Base-by-base conservation (phyloP, 306 rosid genomes). In the Mimosa pudica region DNA sequence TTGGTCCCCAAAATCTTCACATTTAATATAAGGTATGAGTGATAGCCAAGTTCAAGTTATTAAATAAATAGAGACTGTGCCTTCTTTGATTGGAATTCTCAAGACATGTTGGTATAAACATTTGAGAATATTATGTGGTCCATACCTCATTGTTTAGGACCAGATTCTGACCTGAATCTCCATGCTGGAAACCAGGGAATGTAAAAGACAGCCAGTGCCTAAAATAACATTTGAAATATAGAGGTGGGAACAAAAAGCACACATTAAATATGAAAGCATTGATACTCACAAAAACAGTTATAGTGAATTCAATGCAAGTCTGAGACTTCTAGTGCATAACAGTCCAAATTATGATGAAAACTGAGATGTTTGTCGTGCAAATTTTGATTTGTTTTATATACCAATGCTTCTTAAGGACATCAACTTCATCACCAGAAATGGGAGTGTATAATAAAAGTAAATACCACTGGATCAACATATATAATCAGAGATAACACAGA, bases 81-180 rank as follows among this genome's bases (percentile, higher is more conserved):
- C 63, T 70, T 38, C 73, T 30, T 68, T 83, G 85, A 78, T 78
- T 78, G 80, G 85, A 48, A 83, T 81, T 78, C 44, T 81, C 80
- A 83, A 75, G 84, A 83, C 85, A 84, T 71, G 69, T 20, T 55
- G 52, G 78, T 17, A 78, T 55, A 75, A 71, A 77, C 57, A 49
- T 71, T 71, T 66, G 75, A 81, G 87, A 78, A 81, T 86, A 83
- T 65, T 44, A 38, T 71, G 89, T 81, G 89, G 89, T 81, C 89
- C 89, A 83, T 84, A 24, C 74, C 73, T 66, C 46, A 65, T 35
- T 72, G 72, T 52, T 80, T 77, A 67, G 70, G 78, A 77, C 84
- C 70, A 60, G 72, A 47, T 73, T 82, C 77, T 62, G 72, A 75
- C 87, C 82, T 84, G 87, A 87, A 87, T 84, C 89, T 84, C 78